Evolutionary conservation across 352 stramenopile species (phyloP), one percentile per base, ranked within the genome.

Genomic region (Phytophthora foliorum): DNA sequence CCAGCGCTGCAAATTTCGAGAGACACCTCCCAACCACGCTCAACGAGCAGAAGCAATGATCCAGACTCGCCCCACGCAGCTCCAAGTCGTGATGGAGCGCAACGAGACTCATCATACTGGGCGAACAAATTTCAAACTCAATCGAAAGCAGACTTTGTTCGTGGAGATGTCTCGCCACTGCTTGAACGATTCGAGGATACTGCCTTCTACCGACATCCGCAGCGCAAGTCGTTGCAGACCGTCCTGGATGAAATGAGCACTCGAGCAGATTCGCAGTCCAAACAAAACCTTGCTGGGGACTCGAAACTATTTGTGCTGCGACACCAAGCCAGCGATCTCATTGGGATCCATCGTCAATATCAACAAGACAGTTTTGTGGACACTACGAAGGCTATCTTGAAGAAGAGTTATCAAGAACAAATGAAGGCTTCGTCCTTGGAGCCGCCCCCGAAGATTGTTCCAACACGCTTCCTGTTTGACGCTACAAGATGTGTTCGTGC

Each of bases 381-480:
- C 22, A 22, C 51, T n/a, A 56, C 55, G 8, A 63, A 63, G 22
- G 14, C 34, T 17, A 49, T 63, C 34, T 16, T 67, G 3, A 72
- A 53, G 19, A 57, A 67, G 36, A 67, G 60, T 4, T 16, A 34
- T 14, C 25, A 50, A 9, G 51, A 64, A 16, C 39, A 21, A 41
- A 29, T 49, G 13, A 71, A 67, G 24, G 42, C 19, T 4, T 68
- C 61, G 6, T 48, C 67, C 9, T 32, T 58, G 19, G 61, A 63
- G 6, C 63, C 51, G 11, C 57, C 69, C 4, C 3, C 44, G 6
- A 66, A 58, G 25, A 62, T 78, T 54, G 46, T 85, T 29, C 82
- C 82, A 4, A 78, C 61, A 10, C 75, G 82, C 3, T 86, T 91
- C 32, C 77, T 91, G 11, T 91, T 76, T 54, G 82, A 87, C 36